Evolutionary conservation across 306 rosid genomes (phyloP).

Genomic region (Glycyrrhiza uralensis): DNA sequence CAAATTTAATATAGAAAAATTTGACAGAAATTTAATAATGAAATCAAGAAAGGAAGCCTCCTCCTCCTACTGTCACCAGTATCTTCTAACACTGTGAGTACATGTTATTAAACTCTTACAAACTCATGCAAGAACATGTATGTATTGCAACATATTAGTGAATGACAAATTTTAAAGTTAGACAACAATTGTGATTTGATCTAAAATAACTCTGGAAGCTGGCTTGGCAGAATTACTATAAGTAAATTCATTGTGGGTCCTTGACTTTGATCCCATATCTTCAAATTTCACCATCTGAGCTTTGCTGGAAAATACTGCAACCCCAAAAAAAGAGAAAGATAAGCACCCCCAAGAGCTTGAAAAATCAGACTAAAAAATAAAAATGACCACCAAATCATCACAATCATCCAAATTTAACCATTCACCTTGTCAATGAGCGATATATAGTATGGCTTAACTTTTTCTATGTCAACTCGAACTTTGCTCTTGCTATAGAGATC

Average conservation of each 20-base stretch:
- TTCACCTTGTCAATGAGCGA: constrained; percentile 62
- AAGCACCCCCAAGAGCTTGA: not conserved
- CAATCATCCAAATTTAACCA: not conserved
- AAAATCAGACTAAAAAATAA: not conserved
- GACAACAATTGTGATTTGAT: too few relatives aligned
- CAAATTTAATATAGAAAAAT: too few relatives aligned
- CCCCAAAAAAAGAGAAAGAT: not conserved
- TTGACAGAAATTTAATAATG: too few relatives aligned
- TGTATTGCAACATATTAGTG: too few relatives aligned
- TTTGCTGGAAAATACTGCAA: constrained; percentile 55
- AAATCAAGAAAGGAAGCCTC: too few relatives aligned
- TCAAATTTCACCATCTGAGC: constrained; percentile 40
- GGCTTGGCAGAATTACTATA: not conserved
- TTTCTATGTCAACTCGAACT: constrained; percentile 40
- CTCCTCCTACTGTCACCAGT: too few relatives aligned
- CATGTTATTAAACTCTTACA: too few relatives aligned
- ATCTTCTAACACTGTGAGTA: too few relatives aligned
- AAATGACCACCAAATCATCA: not conserved
- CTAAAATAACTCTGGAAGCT: too few relatives aligned
- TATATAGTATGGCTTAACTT: constrained; percentile 61
- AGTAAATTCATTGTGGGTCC: too few relatives aligned
- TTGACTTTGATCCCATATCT: not conserved
- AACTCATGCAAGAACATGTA: too few relatives aligned
- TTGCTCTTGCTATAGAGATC: constrained; percentile 76
- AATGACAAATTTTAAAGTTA: too few relatives aligned